Base-by-base conservation (phyloP, 1,139 yeast species). In the Sugiyamaella neomexicana region DNA sequence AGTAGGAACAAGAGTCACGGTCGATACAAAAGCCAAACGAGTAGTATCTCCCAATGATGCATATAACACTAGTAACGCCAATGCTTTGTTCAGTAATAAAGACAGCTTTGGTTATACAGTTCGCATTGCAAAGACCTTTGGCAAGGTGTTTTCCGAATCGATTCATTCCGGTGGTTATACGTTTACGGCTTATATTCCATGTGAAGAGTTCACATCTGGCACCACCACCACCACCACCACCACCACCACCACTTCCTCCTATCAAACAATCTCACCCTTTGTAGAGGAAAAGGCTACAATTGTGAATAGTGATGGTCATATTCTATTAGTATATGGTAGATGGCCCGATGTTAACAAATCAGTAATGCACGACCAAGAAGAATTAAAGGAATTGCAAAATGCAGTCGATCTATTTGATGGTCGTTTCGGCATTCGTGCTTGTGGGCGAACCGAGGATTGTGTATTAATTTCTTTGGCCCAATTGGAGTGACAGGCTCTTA, bases 1-100 rank as follows among this genome's bases (percentile, higher is more conserved):
- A 1, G 80, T 82, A 0, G 83, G 86, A 62, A 88, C 86, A 5
- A 73, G 96, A 60, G 96, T 90, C 5, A 88, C 96, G 0, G 89
- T 90, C 0, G 90, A 90, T 65, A 65, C 81, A 31, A 75, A 80
- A 53, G 79, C 79, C 31, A 78, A 77, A 55, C 79, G 79, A 54
- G 80, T 89, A 6, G 95, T 88, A 0, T 80, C 91, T 1, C 90
- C 95, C 2, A 62, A 73, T 15, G 82, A 80, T 50, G 96, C 95
- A 0, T 89, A 88, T 65, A 15, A 8, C 12, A 31, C 38, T 13
- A 29, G 20, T 17, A 8, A 2, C 12, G 36, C 16, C 3, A 47
- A 42, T 2, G 52, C 32, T 5, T 16, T 42, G 6, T 49, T 49
- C 29, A 42, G n/a, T 20, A 49, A 49, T 34, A 88, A 87, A 0